A percentile compares a stretch with the other conserved stretches of the same genome.
These are phyloP conservation scores for Patellaria atrata DNA, from an alignment of 495 filamentous ascomycete species.

Conservation along the genomic window DNA sequence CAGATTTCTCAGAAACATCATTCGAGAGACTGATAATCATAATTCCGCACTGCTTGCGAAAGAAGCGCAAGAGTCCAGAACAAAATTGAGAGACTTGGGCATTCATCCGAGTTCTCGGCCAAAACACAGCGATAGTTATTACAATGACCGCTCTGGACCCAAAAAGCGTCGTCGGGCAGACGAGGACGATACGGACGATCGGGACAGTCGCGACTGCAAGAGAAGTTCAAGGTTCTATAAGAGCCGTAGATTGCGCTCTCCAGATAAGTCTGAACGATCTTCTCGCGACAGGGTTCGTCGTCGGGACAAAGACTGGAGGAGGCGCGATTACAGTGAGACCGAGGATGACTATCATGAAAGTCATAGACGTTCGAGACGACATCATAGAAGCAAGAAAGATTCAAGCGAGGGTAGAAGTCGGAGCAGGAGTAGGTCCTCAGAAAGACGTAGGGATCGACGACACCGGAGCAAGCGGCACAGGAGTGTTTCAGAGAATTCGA, in stretches of 20 bases:
- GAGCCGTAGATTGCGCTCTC: no score
- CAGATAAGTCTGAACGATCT: no score
- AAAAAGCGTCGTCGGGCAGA: conserved; percentile 20
- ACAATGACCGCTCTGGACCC: conserved; percentile 4
- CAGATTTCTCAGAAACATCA: conserved; percentile 73
- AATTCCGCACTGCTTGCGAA: conserved; percentile 77
- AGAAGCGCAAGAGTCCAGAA: conserved; percentile 53
- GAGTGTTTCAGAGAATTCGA: not conserved
- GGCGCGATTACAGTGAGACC: conserved; percentile 5
- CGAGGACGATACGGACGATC: conserved; percentile 7
- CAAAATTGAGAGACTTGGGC: conserved; percentile 38
- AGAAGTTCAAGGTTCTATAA: no score
- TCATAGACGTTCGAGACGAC: conserved; percentile 1
- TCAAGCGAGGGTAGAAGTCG: not conserved
- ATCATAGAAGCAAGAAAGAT: conserved; percentile 3
- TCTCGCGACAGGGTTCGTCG: no score
- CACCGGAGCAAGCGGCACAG: not conserved
- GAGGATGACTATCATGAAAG: conserved; percentile 8
- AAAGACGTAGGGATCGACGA: not conserved
- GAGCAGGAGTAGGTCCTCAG: not conserved
- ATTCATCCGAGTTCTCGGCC: conserved; percentile 10
- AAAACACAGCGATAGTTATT: conserved; percentile 4
- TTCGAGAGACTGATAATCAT: conserved; percentile 76
- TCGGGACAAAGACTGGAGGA: no score
- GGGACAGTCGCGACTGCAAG: no score